Percentiles rank a stretch among this genome's conserved stretches.
Conservation (phyloP, 108 stramenopile genomes). For the Poteriospumella lacustris region DNA sequence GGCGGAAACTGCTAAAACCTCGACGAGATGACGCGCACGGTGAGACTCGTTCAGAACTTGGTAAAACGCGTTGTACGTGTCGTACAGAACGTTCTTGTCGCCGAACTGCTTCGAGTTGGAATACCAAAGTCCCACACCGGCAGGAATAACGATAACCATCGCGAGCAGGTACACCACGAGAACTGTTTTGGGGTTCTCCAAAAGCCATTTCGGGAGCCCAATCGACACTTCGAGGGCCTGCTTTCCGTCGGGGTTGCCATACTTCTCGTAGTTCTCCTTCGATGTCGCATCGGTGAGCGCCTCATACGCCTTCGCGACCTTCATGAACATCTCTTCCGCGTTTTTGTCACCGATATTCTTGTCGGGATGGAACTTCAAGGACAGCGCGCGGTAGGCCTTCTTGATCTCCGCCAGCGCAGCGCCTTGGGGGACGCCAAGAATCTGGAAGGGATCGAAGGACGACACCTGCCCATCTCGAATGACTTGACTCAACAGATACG, state of each 20-base stretch:
- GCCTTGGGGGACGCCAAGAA: constrained; percentile 69
- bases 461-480: constrained; percentile 72
- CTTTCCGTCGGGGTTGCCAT: constrained; percentile 83
- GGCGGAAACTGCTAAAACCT: constrained; percentile 72
- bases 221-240: constrained; percentile 90
- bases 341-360: constrained; percentile 83
- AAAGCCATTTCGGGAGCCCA: constrained; percentile 84
- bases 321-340: constrained; percentile 72
- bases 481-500: constrained; percentile 62
- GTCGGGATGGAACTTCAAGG: constrained; percentile 83
- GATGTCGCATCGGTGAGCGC: constrained; percentile 48
- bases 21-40: constrained; percentile 66
- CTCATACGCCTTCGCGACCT: constrained; percentile 55
- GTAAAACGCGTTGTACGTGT: constrained; percentile 88
- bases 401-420: constrained; percentile 75
- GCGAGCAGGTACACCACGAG: constrained; percentile 83
- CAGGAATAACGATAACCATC: constrained; percentile 91
- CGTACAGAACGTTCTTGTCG: constrained; percentile 97
- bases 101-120: constrained; percentile 85
- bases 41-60: constrained; percentile 72
- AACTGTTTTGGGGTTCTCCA: constrained; percentile 82
- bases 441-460: constrained; percentile 84
- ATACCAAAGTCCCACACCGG: constrained; percentile 80
- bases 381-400: constrained; percentile 85
- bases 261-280: constrained; percentile 50